Conservation (phyloP, 768 basidiomycete genomes). For the Mycena belliarum region DNA sequence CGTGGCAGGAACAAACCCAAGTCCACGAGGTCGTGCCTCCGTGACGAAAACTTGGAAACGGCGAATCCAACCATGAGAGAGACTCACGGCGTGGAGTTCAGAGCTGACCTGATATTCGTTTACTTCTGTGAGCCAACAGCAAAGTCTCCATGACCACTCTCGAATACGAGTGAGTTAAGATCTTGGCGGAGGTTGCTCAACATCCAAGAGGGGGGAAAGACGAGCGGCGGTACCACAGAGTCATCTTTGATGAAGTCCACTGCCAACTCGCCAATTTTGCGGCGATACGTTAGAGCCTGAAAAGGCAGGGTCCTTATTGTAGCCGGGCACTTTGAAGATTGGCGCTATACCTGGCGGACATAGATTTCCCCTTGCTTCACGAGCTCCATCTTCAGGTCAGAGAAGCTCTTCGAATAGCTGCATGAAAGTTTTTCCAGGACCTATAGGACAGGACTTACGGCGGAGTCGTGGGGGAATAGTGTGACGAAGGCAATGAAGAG, state of each 20-base stretch:
- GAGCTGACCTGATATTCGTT: constrained; percentile 75
- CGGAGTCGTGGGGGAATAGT: constrained; percentile 77
- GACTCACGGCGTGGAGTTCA: constrained; percentile 9
- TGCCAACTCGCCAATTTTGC: constrained; percentile 87
- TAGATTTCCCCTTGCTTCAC: constrained; percentile 81
- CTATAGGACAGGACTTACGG: constrained; percentile 47
- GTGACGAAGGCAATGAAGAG: constrained; percentile 91
- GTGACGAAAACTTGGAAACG: constrained; percentile 81
- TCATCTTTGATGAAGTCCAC: constrained; percentile 94
- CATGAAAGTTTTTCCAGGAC: constrained; percentile 13
- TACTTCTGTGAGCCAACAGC: constrained; percentile 79
- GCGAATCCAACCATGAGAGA: constrained; percentile 13
- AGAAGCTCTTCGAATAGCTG: constrained; percentile 61
- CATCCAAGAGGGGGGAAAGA: constrained; percentile 6
- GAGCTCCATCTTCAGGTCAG: constrained; percentile 79
- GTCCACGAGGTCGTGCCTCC: constrained; percentile 87
- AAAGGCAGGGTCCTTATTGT: not conserved
- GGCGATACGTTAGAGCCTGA: constrained; percentile 79
- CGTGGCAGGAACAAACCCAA: constrained; percentile 59
- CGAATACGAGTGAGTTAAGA: constrained; percentile 96
- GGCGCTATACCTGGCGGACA: constrained; percentile 30
- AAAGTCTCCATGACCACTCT: constrained; percentile 94
- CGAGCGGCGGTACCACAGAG: constrained; percentile 62
- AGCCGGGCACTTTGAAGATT: not conserved
- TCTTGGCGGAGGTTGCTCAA: constrained; percentile 47